These are phyloP conservation scores for Chytriomyces sp. DNA, from an alignment of 192 early-diverging fungal species.

Conservation along the genomic window DNA sequence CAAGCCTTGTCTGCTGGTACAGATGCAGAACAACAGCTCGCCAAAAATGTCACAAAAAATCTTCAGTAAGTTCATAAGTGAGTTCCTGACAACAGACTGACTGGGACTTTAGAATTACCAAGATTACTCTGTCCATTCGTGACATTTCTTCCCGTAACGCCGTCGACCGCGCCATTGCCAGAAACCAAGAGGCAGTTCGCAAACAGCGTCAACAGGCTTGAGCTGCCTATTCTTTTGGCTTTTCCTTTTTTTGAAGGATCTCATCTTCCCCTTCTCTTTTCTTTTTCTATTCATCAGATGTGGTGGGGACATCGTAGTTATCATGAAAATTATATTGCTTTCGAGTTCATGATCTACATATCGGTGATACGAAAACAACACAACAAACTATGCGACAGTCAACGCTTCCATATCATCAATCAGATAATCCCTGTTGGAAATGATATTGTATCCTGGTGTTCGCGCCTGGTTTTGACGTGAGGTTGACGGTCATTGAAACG, in stretches of 20 bases:
- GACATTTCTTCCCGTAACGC: constrained; percentile 34
- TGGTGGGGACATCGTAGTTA: too few relatives aligned
- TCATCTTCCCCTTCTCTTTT: too few relatives aligned
- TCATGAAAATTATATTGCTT: background rate
- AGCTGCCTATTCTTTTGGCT: background rate
- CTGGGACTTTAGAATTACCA: constrained; percentile 14
- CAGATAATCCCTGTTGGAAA: constrained; percentile 27
- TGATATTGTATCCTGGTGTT: constrained; percentile 46
- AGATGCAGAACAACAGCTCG: constrained; percentile 26
- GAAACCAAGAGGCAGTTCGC: constrained; percentile 36
- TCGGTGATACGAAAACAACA: background rate
- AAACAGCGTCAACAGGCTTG: constrained; percentile 18
- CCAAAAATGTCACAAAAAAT: constrained; percentile 23
- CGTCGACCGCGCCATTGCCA: constrained; percentile 35
- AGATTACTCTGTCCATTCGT: constrained; percentile 30
- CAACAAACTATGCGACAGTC: background rate
- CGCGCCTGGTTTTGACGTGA: constrained; percentile 32
- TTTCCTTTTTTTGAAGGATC: background rate
- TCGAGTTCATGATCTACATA: background rate
- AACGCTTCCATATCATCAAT: background rate
- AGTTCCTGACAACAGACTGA: background rate
- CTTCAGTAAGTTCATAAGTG: background rate
- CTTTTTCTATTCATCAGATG: too few relatives aligned
- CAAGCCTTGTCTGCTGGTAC: constrained; percentile 30
- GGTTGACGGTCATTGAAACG: background rate